Conservation (phyloP, 2,329 filamentous ascomycete species). For the Exophiala calicioides region DNA sequence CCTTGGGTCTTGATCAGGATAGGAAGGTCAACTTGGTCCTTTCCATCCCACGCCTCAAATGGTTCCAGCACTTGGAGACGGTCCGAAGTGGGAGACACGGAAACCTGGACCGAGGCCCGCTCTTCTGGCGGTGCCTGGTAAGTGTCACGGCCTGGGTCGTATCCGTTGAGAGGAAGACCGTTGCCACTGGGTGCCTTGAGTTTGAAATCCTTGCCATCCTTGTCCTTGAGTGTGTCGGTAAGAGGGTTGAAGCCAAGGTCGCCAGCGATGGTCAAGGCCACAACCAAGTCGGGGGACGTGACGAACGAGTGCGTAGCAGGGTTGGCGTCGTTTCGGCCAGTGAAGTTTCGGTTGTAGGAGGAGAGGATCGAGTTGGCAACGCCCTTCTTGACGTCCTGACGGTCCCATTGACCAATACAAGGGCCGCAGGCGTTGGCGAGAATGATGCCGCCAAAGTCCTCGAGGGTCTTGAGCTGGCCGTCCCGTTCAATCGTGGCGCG, state of each 20-base stretch:
- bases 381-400: constrained; percentile 90
- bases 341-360: constrained; percentile 99
- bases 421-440: constrained; percentile 93
- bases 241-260: constrained; percentile 92
- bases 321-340: constrained; percentile 94
- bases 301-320: constrained; percentile 93
- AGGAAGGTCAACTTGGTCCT: constrained; percentile 79
- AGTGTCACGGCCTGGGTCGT: constrained; percentile 87
- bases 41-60: constrained; percentile 87
- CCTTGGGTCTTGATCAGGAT: constrained; percentile 96
- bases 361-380: constrained; percentile 95
- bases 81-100: constrained; percentile 85
- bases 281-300: constrained; percentile 84
- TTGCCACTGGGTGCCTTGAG: constrained; percentile 77
- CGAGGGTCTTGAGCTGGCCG: constrained; percentile 88
- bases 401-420: constrained; percentile 93
- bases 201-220: constrained; percentile 94
- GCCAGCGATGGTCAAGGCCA: constrained; percentile 81
- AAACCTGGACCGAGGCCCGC: constrained; percentile 70
- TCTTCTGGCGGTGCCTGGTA: constrained; percentile 93
- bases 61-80: constrained; percentile 89
- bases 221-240: constrained; percentile 87
- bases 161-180: constrained; percentile 77
- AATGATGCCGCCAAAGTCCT: constrained; percentile 93
- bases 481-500: constrained; percentile 89